These are phyloP conservation scores for Torulaspora gathmanii DNA, from an alignment of 805 yeast genomes.

Conservation along the genomic window DNA sequence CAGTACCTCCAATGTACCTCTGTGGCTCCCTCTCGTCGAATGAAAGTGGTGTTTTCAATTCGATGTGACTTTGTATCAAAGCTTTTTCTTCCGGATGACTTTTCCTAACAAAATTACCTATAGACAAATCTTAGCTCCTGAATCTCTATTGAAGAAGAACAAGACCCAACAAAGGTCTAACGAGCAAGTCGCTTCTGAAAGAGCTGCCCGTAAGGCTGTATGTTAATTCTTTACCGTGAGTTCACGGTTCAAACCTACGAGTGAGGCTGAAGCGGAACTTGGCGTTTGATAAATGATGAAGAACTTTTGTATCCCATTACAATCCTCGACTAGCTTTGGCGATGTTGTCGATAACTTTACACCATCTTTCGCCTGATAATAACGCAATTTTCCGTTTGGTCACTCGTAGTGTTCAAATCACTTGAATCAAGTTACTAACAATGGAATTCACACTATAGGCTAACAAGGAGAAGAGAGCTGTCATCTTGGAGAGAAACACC, in stretches of 20 bases:
- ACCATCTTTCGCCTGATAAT: conserved; percentile 73
- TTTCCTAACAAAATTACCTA: conserved; percentile 16
- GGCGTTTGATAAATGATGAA: conserved; percentile 40
- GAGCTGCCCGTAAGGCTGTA: conserved; percentile 74
- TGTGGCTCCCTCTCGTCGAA: conserved; percentile 39
- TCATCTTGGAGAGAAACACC: conserved; percentile 89
- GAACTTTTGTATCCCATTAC: conserved; percentile 42
- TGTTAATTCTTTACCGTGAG: conserved; percentile 39
- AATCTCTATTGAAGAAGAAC: conserved; percentile 78
- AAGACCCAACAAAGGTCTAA: conserved; percentile 73
- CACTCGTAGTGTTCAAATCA: not conserved
- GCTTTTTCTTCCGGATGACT: not conserved
- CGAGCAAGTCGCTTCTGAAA: conserved; percentile 75
- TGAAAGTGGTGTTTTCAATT: conserved; percentile 40
- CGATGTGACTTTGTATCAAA: conserved; percentile 35
- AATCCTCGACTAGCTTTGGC: conserved; percentile 63
- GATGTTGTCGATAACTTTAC: conserved; percentile 61
- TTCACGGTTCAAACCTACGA: conserved; percentile 11
- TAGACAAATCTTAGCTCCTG: conserved; percentile 58
- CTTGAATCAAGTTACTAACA: not conserved
- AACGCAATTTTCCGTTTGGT: not conserved
- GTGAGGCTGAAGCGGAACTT: not conserved
- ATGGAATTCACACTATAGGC: conserved; percentile 33
- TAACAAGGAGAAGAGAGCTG: conserved; percentile 56
- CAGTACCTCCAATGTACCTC: conserved; percentile 31